phyloP scores from a whole-genome alignment of 2,329 filamentous ascomycete species.

The Cladosporium sp. region DNA sequence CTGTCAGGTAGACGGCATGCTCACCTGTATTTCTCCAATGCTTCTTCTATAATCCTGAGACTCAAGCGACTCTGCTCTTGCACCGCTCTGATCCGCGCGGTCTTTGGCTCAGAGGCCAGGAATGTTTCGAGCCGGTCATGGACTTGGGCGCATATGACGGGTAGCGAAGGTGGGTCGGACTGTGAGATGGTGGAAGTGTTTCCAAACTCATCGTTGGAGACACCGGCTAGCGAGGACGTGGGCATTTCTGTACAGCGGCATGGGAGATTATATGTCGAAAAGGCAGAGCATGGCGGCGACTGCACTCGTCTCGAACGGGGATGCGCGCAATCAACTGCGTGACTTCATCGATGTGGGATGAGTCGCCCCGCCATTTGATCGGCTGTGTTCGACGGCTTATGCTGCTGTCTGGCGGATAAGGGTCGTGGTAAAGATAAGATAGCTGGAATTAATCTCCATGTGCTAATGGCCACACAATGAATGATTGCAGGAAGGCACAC shows the following conservation, averaged over 20 bases:
- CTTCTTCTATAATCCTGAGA: conserved; percentile 71
- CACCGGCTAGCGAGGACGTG: conserved; percentile 12
- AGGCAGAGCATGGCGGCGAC: conserved; percentile 2
- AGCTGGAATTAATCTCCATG: background rate
- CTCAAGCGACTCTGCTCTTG: conserved; percentile 75
- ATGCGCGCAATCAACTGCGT: conserved; percentile 1
- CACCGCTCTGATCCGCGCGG: conserved; percentile 60
- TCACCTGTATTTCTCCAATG: conserved; percentile 73
- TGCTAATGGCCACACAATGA: background rate
- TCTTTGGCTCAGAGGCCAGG: conserved; percentile 59
- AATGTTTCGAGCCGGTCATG: conserved; percentile 65
- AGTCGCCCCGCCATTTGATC: background rate
- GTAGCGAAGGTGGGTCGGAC: conserved; percentile 10
- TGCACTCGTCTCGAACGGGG: background rate
- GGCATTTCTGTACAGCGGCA: conserved; percentile 18
- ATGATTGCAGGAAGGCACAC: background rate
- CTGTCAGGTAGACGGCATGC: conserved; percentile 31
- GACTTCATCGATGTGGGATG: conserved; percentile 10
- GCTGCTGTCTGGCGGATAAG: background rate
- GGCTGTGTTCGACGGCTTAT: conserved; percentile 1
- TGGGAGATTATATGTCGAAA: background rate
- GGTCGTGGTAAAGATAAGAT: background rate
- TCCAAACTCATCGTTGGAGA: conserved; percentile 15
- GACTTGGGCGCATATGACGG: conserved; percentile 49
- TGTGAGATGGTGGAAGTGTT: conserved; percentile 12